A percentile compares a stretch with the other conserved stretches of the same genome.
Conservation (phyloP, 2,329 filamentous ascomycete species). For the Pochonia chlamydosporia region DNA sequence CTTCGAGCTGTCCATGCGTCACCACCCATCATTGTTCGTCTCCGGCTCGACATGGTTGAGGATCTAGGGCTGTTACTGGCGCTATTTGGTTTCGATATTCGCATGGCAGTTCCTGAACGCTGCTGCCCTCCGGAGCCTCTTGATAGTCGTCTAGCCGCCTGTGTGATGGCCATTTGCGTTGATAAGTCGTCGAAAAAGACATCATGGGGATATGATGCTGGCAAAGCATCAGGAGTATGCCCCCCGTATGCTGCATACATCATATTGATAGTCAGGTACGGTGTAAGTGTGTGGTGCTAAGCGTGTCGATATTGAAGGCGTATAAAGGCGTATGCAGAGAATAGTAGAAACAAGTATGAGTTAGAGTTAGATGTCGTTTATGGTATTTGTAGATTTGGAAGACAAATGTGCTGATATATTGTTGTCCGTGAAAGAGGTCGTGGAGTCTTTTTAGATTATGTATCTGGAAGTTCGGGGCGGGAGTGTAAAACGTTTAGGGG, state of each 20-base stretch:
- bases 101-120: conserved; percentile 45
- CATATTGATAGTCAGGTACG: conserved; percentile 11
- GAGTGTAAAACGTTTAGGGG: neutral
- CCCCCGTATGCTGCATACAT: conserved; percentile 24
- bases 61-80: conserved; percentile 63
- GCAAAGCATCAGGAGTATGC: conserved; percentile 20
- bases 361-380: too few species aligned
- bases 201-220: conserved; percentile 25
- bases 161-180: conserved; percentile 43
- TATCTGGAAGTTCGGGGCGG: conserved; percentile 19
- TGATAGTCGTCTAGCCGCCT: conserved; percentile 41
- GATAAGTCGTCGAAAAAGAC: conserved; percentile 45
- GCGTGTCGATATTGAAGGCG: too few species aligned
- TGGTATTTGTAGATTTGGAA: too few species aligned
- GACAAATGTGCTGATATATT: neutral
- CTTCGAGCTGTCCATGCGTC: conserved; percentile 33
- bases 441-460: conserved; percentile 23
- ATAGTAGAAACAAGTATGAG: neutral
- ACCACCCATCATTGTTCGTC: conserved; percentile 53
- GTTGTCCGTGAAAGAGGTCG: conserved; percentile 4
- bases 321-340: neutral
- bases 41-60: conserved; percentile 40
- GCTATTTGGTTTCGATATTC: conserved; percentile 60
- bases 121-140: conserved; percentile 45
- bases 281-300: neutral